A percentile compares a stretch with the other conserved stretches of the same genome.
These are phyloP conservation scores for Saccharomycopsis schoenii DNA, from an alignment of 805 yeast genomes.

Conservation along the genomic window DNA sequence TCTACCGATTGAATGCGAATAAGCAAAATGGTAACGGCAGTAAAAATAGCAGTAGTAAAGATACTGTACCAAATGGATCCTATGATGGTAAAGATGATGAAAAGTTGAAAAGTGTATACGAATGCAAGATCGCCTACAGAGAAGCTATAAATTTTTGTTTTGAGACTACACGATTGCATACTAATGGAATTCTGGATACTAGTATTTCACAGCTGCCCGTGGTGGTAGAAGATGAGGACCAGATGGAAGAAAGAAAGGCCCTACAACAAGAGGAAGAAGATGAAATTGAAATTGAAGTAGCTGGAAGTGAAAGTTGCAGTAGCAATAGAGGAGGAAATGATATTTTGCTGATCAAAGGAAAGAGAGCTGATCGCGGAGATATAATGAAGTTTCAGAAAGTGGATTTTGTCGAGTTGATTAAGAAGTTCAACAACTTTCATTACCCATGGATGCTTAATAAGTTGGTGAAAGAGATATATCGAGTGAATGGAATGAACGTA, in stretches of 20 bases:
- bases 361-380: slow-evolving; percentile 23
- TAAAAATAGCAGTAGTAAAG: slow-evolving; percentile 54
- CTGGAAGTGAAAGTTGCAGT: too few species aligned
- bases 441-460: slow-evolving; percentile 83
- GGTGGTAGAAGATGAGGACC: slow-evolving; percentile 9
- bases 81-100: neutral
- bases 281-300: neutral
- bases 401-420: slow-evolving; percentile 52
- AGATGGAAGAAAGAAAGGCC: slow-evolving; percentile 15
- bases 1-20: slow-evolving; percentile 85
- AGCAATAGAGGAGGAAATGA: neutral
- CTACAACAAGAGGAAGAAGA: neutral
- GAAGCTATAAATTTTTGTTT: slow-evolving; percentile 15
- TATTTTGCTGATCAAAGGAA: neutral
- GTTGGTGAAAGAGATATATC: slow-evolving; percentile 43
- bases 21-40: slow-evolving; percentile 76
- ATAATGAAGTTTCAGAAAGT: slow-evolving; percentile 30
- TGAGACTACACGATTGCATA: slow-evolving; percentile 11
- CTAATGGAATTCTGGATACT: slow-evolving; percentile 1
- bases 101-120: neutral
- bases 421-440: slow-evolving; percentile 73
- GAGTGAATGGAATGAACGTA: slow-evolving; percentile 4
- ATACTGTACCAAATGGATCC: neutral
- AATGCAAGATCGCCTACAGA: neutral
- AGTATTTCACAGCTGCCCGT: slow-evolving; percentile 3